Evolutionary conservation across 345 rosid genomes (phyloP).

Genomic region (Excoecaria cochinchinensis): DNA sequence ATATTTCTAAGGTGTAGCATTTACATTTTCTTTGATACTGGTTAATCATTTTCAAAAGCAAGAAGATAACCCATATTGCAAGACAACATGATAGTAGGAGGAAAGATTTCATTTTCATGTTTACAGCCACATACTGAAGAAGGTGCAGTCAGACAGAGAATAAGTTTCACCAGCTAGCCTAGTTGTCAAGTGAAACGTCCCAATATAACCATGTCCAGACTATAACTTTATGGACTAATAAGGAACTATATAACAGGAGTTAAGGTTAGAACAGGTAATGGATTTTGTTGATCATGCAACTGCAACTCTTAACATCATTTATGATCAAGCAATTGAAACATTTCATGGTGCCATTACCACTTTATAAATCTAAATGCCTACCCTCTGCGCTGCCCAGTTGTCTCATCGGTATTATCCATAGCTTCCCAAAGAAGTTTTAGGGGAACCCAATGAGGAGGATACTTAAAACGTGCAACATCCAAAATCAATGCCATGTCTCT

Average conservation of each 20-base stretch:
- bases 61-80: neutral
- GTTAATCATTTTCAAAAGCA: neutral
- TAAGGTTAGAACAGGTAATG: neutral
- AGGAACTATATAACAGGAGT: neutral
- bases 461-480: slow-evolving; percentile 96
- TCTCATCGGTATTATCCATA: slow-evolving; percentile 63
- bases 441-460: slow-evolving; percentile 99
- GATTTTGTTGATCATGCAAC: neutral
- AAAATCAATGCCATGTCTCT: slow-evolving; percentile 92
- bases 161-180: neutral
- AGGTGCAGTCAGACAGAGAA: neutral
- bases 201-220: neutral
- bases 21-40: neutral
- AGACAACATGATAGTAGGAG: neutral
- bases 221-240: neutral
- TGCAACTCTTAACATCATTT: neutral
- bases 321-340: neutral
- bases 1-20: neutral
- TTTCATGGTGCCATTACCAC: neutral
- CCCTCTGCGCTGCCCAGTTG: slow-evolving; percentile 82
- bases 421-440: slow-evolving; percentile 92
- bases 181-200: slow-evolving; percentile 15
- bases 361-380: slow-evolving; percentile 8
- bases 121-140: neutral
- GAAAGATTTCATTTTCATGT: neutral